Percentiles rank a stretch among this genome's conserved stretches.
phyloP scores from a whole-genome alignment of 305 asterid genomes.

The Solanum chacoense region DNA sequence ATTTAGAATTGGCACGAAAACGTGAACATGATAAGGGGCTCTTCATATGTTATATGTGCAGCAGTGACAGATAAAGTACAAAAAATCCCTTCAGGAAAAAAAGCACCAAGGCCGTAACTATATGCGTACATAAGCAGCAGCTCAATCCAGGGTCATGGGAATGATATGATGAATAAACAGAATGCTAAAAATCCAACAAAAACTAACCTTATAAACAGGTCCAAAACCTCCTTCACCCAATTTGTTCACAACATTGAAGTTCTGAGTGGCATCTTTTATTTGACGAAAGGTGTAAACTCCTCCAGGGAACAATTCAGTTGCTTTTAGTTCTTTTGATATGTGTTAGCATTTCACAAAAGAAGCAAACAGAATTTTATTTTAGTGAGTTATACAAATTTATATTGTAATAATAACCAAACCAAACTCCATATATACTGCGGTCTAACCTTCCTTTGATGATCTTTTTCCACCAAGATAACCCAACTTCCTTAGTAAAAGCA shows the following conservation, averaged over 20 bases:
- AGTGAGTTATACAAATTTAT: neutral
- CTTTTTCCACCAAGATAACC: constrained; percentile 1
- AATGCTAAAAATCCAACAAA: neutral
- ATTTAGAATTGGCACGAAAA: neutral
- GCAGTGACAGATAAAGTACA: neutral
- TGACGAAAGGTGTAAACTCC: constrained; percentile 4
- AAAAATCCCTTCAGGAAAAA: neutral
- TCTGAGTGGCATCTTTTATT: constrained; percentile 6
- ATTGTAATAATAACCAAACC: neutral
- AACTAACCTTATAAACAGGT: neutral
- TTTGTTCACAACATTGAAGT: neutral
- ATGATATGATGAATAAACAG: neutral
- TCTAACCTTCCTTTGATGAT: neutral
- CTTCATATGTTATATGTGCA: neutral
- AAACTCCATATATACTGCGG: neutral
- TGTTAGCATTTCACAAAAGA: neutral
- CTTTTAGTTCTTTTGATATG: neutral
- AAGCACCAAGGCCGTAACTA: neutral
- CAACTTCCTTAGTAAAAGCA: neutral
- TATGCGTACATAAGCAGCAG: neutral
- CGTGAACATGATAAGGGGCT: neutral
- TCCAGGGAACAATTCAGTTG: constrained; percentile 7
- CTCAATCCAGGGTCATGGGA: neutral
- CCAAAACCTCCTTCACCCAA: constrained; percentile 5
- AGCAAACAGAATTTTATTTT: neutral